These are phyloP conservation scores for Phylloporus arenicola DNA, from an alignment of 768 basidiomycete species.

Conservation along the genomic window DNA sequence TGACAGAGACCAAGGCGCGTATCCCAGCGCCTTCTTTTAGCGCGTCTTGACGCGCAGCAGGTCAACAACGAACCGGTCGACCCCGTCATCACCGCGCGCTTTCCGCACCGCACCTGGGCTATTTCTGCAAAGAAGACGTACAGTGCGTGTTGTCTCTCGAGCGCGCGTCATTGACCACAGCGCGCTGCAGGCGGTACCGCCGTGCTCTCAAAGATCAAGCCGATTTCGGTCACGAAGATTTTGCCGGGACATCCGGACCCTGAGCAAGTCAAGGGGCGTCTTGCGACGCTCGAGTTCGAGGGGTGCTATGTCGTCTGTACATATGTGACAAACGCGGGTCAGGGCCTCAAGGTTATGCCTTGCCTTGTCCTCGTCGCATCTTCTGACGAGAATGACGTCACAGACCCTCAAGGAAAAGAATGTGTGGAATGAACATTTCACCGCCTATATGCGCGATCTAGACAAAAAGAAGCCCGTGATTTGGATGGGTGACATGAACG, in stretches of 20 bases:
- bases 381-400: not conserved
- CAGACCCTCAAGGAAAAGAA: constrained; percentile 76
- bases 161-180: not conserved
- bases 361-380: not conserved
- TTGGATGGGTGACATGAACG: constrained; percentile 86
- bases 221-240: constrained; percentile 55
- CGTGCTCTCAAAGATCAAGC: constrained; percentile 71
- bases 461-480: constrained; percentile 81
- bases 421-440: constrained; percentile 75
- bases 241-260: constrained; percentile 76
- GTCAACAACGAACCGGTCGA: constrained; percentile 67
- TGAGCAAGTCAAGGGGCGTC: constrained; percentile 62
- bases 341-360: constrained; percentile 56
- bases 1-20: constrained; percentile 80
- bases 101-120: constrained; percentile 72
- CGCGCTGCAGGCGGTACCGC: constrained; percentile 66
- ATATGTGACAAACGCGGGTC: constrained; percentile 82
- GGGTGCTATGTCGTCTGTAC: constrained; percentile 67
- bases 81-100: constrained; percentile 49
- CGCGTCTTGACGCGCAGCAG: constrained; percentile 33
- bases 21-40: not conserved
- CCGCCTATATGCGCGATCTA: constrained; percentile 61
- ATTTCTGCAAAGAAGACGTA: constrained; percentile 77
- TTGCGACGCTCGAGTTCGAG: constrained; percentile 77
- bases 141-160: constrained; percentile 37